Evolutionary conservation across 345 rosid species (phyloP).

Genomic region (Dipteronia sinensis): DNA sequence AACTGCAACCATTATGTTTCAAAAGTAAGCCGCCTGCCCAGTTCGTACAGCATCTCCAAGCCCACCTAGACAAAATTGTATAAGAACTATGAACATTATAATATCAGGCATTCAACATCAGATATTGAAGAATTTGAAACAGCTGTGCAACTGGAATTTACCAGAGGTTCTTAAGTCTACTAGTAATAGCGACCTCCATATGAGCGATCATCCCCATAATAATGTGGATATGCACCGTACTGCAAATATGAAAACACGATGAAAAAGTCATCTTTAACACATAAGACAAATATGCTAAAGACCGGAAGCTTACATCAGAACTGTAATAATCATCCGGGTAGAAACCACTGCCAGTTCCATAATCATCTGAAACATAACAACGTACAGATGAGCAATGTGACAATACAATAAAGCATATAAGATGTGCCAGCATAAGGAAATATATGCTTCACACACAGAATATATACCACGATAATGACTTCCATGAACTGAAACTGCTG

Average conservation of each 20-base stretch:
- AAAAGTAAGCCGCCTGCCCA: conserved; percentile 37
- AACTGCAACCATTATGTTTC: conserved; percentile 23
- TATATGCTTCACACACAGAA: neutral
- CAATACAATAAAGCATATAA: neutral
- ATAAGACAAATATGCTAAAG: conserved; percentile 15
- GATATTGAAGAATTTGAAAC: neutral
- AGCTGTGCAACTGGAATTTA: conserved; percentile 23
- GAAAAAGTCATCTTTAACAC: conserved; percentile 6
- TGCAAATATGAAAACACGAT: conserved; percentile 31
- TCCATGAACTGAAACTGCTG: conserved; percentile 38
- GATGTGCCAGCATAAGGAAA: conserved; percentile 11
- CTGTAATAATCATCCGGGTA: conserved; percentile 45
- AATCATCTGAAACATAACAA: conserved; percentile 41
- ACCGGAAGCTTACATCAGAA: conserved; percentile 48
- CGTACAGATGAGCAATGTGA: conserved; percentile 17
- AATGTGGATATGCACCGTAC: conserved; percentile 45
- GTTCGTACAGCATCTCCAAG: conserved; percentile 36
- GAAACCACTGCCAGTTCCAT: conserved; percentile 38
- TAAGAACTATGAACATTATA: conserved; percentile 12
- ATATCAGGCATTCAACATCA: conserved; percentile 9
- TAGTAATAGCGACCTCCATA: conserved; percentile 52
- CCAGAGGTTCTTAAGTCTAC: conserved; percentile 31
- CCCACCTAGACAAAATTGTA: conserved; percentile 38
- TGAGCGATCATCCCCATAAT: conserved; percentile 41
- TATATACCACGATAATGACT: conserved; percentile 45